Percentiles rank a stretch among this genome's conserved stretches.
Conservation (phyloP, 116 monocot genomes). For the Trichopus zeylanicus region DNA sequence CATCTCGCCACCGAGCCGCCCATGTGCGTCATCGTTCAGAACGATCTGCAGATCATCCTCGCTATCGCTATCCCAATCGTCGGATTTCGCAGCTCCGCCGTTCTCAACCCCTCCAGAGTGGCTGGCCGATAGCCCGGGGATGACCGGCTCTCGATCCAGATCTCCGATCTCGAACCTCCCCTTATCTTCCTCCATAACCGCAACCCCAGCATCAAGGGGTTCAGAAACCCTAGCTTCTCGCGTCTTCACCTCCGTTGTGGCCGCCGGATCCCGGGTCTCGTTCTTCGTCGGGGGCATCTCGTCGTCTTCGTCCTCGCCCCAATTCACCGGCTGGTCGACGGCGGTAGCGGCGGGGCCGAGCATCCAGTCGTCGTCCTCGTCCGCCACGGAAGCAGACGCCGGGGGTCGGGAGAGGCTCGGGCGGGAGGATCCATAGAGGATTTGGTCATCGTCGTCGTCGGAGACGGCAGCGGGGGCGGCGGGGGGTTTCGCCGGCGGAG, state of each 20-base stretch:
- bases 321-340: slow-evolving; percentile 19
- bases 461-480: background rate
- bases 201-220: background rate
- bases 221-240: slow-evolving; percentile 15
- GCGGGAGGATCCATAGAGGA: slow-evolving; percentile 7
- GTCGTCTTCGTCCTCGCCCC: slow-evolving; percentile 26
- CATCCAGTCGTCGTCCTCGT: slow-evolving; percentile 65
- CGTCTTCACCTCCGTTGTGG: slow-evolving; percentile 6
- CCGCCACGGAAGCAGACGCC: slow-evolving; percentile 5
- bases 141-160: slow-evolving; percentile 30
- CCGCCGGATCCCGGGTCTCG: background rate
- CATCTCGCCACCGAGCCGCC: slow-evolving; percentile 13
- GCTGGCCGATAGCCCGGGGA: slow-evolving; percentile 52
- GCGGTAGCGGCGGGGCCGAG: slow-evolving; percentile 28
- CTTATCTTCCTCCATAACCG: background rate
- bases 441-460: slow-evolving; percentile 10
- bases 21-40: slow-evolving; percentile 48
- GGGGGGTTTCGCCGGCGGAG: background rate
- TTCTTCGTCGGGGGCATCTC: background rate
- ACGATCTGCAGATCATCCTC: slow-evolving; percentile 96
- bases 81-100: slow-evolving; percentile 17
- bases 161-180: slow-evolving; percentile 13
- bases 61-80: slow-evolving; percentile 89
- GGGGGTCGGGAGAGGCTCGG: slow-evolving; percentile 1
- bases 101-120: slow-evolving; percentile 4